A percentile compares a stretch with the other conserved stretches of the same genome.
phyloP scores from a whole-genome alignment of 2,329 filamentous ascomycete genomes.

The Clonostachys chloroleuca region DNA sequence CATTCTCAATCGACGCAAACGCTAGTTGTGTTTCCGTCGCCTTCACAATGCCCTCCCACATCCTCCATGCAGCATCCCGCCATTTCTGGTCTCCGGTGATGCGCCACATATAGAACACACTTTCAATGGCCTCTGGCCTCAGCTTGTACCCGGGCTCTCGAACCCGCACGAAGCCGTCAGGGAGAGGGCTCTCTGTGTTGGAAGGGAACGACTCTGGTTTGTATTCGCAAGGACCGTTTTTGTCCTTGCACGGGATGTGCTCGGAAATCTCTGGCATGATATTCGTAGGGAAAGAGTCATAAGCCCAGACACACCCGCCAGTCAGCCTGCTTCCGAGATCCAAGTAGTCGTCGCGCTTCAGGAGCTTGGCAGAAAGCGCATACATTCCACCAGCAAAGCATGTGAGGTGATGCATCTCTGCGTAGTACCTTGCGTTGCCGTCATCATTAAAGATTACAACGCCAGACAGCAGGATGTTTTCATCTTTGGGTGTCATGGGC shows the following conservation, averaged over 20 bases:
- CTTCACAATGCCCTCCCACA: constrained; percentile 37
- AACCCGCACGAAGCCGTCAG: constrained; percentile 54
- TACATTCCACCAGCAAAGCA: constrained; percentile 72
- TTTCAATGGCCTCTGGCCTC: constrained; percentile 48
- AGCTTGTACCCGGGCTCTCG: constrained; percentile 37
- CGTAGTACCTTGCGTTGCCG: constrained; percentile 1
- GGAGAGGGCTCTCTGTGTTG: constrained; percentile 15
- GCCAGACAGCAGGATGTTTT: constrained; percentile 57
- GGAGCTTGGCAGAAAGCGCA: constrained; percentile 60
- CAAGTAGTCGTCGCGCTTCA: constrained; percentile 41
- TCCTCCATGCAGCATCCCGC: constrained; percentile 39
- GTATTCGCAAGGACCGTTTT: constrained; percentile 28
- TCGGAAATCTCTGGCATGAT: constrained; percentile 49
- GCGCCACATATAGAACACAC: constrained; percentile 45
- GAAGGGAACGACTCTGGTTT: constrained; percentile 13
- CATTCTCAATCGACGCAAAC: constrained; percentile 33
- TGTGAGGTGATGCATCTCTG: constrained; percentile 52
- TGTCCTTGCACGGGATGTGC: constrained; percentile 26
- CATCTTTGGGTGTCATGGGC: constrained; percentile 57
- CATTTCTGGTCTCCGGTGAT: constrained; percentile 38
- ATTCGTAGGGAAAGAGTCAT: constrained; percentile 40
- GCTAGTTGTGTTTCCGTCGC: constrained; percentile 37
- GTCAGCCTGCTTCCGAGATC: constrained; percentile 41
- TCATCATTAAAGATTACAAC: constrained; percentile 13
- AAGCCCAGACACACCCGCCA: constrained; percentile 50